Percentiles rank a stretch among this genome's conserved stretches.
Evolutionary conservation across 1,139 yeast species (phyloP).

Genomic region (Wickerhamomyces sp.): DNA sequence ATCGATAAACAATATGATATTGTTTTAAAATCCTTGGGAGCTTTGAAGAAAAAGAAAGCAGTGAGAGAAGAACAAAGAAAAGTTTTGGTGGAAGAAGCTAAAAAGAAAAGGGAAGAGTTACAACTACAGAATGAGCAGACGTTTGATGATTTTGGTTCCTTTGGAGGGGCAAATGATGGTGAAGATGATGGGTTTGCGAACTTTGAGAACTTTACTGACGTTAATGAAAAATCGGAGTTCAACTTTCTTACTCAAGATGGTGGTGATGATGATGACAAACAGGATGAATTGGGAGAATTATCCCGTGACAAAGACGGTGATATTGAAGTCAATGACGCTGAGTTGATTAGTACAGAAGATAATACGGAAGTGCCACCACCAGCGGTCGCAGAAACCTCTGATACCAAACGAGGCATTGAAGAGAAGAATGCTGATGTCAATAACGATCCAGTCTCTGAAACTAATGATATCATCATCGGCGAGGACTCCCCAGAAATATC

Average conservation of each 20-base stretch:
- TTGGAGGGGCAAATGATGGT: background rate
- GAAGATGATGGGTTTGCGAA: conserved; percentile 1
- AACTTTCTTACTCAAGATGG: background rate
- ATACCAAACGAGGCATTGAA: no score
- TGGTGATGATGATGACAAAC: background rate
- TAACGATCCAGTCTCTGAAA: no score
- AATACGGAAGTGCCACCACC: background rate
- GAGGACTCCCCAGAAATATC: no score
- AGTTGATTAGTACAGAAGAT: background rate
- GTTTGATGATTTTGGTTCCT: conserved; percentile 2
- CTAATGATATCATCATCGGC: no score
- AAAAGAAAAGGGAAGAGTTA: conserved; percentile 8
- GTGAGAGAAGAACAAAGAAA: conserved; percentile 11
- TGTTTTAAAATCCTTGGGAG: conserved; percentile 13
- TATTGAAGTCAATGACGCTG: background rate
- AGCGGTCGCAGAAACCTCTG: no score
- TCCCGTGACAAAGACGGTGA: conserved; percentile 1
- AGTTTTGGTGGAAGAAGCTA: conserved; percentile 11
- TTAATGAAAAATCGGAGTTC: background rate
- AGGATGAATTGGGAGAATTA: background rate
- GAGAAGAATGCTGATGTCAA: no score
- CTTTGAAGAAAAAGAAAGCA: conserved; percentile 11
- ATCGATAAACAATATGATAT: conserved; percentile 16
- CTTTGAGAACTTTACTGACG: background rate
- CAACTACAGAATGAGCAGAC: conserved; percentile 1